Conservation (phyloP, 805 yeast genomes). For the Candida boleticola region DNA sequence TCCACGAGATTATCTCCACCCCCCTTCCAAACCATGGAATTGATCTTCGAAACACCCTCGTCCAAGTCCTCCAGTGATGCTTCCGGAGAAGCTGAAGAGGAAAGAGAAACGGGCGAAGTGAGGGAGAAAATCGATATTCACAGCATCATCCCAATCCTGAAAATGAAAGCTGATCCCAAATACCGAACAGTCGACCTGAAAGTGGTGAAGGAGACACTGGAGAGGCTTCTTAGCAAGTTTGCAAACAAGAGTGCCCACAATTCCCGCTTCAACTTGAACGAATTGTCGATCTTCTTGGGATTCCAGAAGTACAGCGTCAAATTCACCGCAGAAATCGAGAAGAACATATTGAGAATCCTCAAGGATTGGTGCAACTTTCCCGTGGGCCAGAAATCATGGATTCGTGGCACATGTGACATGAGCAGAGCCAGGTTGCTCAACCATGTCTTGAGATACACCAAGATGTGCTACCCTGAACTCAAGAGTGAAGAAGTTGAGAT, state of each 20-base stretch:
- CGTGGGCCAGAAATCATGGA: slow-evolving; percentile 80
- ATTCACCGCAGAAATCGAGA: slow-evolving; percentile 57
- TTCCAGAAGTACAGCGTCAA: slow-evolving; percentile 43
- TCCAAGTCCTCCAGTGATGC: too few species aligned
- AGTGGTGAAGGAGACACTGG: background rate
- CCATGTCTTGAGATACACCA: slow-evolving; percentile 47
- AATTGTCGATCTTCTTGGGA: slow-evolving; percentile 51
- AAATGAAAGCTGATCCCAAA: background rate
- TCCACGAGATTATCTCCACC: too few species aligned
- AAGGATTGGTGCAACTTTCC: slow-evolving; percentile 63
- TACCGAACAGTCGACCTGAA: background rate
- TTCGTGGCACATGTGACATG: slow-evolving; percentile 64
- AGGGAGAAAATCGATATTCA: background rate
- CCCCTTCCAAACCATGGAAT: too few species aligned
- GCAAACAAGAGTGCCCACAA: slow-evolving; percentile 25
- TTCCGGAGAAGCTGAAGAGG: too few species aligned
- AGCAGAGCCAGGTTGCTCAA: slow-evolving; percentile 50
- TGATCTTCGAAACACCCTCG: too few species aligned
- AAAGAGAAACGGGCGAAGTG: too few species aligned
- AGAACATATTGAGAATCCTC: slow-evolving; percentile 50
- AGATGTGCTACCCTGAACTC: slow-evolving; percentile 47
- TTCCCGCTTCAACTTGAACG: slow-evolving; percentile 57
- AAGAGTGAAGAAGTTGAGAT: slow-evolving; percentile 59
- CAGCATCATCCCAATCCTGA: background rate
- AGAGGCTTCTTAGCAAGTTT: background rate